A percentile compares a stretch with the other conserved stretches of the same genome.
phyloP scores from a whole-genome alignment of 2,329 filamentous ascomycete genomes.

The Fusarium nisikadoi region DNA sequence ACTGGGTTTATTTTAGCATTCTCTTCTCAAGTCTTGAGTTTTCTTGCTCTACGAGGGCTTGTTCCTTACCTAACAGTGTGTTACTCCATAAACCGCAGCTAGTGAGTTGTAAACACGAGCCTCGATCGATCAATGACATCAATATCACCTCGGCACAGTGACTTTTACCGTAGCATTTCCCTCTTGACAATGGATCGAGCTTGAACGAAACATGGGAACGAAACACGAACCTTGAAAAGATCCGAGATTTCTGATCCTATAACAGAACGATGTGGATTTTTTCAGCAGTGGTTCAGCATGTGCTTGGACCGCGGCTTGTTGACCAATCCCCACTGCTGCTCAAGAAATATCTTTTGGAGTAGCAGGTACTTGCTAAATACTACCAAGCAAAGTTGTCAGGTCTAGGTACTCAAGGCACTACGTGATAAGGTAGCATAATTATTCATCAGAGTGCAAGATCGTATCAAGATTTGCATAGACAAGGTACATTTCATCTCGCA shows the following conservation, averaged over 20 bases:
- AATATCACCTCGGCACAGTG: constrained; percentile 13
- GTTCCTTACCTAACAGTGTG: neutral
- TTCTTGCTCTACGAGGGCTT: no score
- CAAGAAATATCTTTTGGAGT: neutral
- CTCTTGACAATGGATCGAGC: neutral
- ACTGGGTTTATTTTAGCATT: no score
- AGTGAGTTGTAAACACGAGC: neutral
- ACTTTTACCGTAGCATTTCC: neutral
- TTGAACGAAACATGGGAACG: neutral
- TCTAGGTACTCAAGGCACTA: neutral
- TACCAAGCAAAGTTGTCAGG: neutral
- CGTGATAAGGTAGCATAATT: neutral
- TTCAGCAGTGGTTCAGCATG: neutral
- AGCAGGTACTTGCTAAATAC: constrained; percentile 15
- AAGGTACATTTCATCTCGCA: neutral
- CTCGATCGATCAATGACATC: constrained; percentile 27
- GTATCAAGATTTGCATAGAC: neutral
- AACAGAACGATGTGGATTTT: neutral
- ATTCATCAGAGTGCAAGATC: neutral
- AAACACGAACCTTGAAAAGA: neutral
- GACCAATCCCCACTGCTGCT: constrained; percentile 22
- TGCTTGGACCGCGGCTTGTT: constrained; percentile 16
- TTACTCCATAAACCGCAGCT: neutral
- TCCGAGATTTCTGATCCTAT: neutral
- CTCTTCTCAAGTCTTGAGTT: no score